Base-by-base conservation (phyloP, 1,284 basidiomycete species). In the Hypsizygus ulmarius region DNA sequence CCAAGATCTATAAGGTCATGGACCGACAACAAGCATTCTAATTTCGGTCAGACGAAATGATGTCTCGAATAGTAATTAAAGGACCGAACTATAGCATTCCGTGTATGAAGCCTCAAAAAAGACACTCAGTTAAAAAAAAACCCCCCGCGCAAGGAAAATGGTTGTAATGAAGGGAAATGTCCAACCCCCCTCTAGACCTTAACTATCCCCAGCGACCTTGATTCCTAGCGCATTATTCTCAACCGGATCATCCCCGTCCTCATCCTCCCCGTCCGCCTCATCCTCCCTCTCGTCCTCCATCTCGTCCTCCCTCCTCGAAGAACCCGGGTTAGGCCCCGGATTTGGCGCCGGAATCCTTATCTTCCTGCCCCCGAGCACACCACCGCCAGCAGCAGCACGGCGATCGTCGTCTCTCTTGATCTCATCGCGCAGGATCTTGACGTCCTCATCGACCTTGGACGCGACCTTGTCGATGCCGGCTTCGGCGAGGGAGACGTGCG, bases 381-480 rank as follows among this genome's bases (percentile, higher is more conserved):
- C 64, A 53, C 72, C 71, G n/a, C n/a, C n/a, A n/a, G n/a, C n/a
- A n/a, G n/a, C n/a, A n/a, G n/a, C n/a, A 44, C 77, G 63, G 21
- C 74, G 64, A 21, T 74, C 73, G 39, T 86, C 83, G 27, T 84
- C 82, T 29, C 81, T 70, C 56, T 81, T 73, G 50, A 90, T 78
- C 65, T 84, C 79, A 51, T 84, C 78, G 2, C 82, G 77, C 81
- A 88, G 79, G 35, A 78, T 75, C 56, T 82, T 79, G 43, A 88
- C 84, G 46, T 85, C 82, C 41, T 80, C 74, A 54, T 90, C 87
- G 36, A 88, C 86, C 59, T 81, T 86, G 43, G 78, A 73, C 10
- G 81, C 84, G 25, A 87, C 84, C 48, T 84, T 75, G 65, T 97
- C 93, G 64, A 94, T 90, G 34, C 78, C 83, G 9, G 91, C 91